phyloP scores from a whole-genome alignment of 352 stramenopile genomes.

The Globisporangium mamillatum region DNA sequence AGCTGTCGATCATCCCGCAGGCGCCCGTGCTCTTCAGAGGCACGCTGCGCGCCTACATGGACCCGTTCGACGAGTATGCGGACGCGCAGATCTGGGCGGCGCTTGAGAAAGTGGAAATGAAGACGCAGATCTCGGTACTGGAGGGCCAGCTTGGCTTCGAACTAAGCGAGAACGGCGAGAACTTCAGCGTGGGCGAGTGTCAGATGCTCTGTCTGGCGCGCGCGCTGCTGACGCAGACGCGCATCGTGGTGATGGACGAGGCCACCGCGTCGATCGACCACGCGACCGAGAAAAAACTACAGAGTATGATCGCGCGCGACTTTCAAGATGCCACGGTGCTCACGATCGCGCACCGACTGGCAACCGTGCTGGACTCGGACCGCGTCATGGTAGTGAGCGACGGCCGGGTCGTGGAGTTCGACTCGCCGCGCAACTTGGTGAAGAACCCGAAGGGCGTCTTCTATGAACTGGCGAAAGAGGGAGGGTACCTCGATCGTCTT shows the following conservation, averaged over 20 bases:
- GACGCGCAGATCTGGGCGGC: slow-evolving; percentile 64
- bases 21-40: slow-evolving; percentile 90
- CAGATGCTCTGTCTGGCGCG: slow-evolving; percentile 95
- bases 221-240: slow-evolving; percentile 89
- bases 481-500: neutral
- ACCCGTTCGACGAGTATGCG: slow-evolving; percentile 60
- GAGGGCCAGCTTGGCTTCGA: slow-evolving; percentile 50
- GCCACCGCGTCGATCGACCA: slow-evolving; percentile 34
- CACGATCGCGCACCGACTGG: slow-evolving; percentile 94
- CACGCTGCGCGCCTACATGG: slow-evolving; percentile 67
- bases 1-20: slow-evolving; percentile 94
- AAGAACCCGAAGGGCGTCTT: neutral
- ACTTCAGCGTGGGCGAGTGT: slow-evolving; percentile 93
- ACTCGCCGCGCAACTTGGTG: neutral
- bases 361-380: slow-evolving; percentile 90
- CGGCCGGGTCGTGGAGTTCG: neutral
- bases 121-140: slow-evolving; percentile 56
- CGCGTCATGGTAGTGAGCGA: neutral
- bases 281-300: neutral
- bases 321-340: slow-evolving; percentile 70
- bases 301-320: neutral
- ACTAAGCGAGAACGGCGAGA: slow-evolving; percentile 89
- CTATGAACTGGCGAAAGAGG: slow-evolving; percentile 18
- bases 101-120: slow-evolving; percentile 11
- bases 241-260: slow-evolving; percentile 85